Percentiles rank a stretch among this genome's conserved stretches.
Conservation (phyloP, 1,284 basidiomycete genomes). For the Marasmius oreades region DNA sequence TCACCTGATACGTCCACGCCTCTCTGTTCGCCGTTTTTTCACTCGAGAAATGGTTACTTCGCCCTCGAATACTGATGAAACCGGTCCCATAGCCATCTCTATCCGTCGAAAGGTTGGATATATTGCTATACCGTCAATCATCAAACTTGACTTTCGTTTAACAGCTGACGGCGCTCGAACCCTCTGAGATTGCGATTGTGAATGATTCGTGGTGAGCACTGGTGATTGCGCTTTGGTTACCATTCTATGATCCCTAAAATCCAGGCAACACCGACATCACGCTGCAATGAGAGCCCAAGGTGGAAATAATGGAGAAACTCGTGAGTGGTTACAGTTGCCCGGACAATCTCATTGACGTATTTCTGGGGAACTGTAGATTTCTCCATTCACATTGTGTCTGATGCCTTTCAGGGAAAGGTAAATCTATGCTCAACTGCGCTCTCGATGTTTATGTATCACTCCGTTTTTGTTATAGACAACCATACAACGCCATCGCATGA, state of each 20-base stretch:
- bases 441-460: background rate
- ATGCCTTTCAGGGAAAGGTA: constrained; percentile 71
- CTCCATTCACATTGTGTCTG: constrained; percentile 65
- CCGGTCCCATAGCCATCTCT: background rate
- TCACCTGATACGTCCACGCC: background rate
- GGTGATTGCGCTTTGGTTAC: background rate
- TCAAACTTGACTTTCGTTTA: background rate
- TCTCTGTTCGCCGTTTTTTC: background rate
- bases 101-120: background rate
- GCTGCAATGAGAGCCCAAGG: constrained; percentile 66
- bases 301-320: constrained; percentile 61
- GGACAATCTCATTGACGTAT: constrained; percentile 13
- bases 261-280: constrained; percentile 75
- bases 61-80: background rate
- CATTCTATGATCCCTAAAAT: constrained; percentile 70
- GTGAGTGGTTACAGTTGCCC: constrained; percentile 42
- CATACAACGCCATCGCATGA: constrained; percentile 75
- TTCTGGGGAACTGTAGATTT: constrained; percentile 54
- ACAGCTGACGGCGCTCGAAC: background rate
- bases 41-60: background rate
- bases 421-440: constrained; percentile 13
- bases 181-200: background rate
- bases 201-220: constrained; percentile 1
- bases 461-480: constrained; percentile 44
- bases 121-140: background rate